These are phyloP conservation scores for Hortiboletus campestris DNA, from an alignment of 768 basidiomycete genomes.

Conservation along the genomic window DNA sequence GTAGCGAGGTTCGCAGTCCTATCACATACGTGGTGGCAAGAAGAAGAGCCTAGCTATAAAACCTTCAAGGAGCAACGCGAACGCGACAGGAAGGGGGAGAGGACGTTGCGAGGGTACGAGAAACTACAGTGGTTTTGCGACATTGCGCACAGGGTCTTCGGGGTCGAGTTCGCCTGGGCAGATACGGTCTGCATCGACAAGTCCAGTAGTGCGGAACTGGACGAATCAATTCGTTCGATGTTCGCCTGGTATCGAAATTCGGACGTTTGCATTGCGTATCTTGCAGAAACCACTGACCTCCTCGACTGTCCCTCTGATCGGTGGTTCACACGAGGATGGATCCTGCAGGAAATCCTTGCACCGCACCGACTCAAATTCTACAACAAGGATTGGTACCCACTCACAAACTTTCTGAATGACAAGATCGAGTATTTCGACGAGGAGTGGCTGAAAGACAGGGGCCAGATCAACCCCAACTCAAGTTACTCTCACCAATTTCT, in stretches of 20 bases:
- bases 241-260: conserved; percentile 17
- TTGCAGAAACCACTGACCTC: neutral
- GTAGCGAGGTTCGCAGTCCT: neutral
- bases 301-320: neutral
- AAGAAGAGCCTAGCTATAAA: neutral
- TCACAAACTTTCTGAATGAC: neutral
- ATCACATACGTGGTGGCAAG: neutral
- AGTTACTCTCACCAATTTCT: neutral
- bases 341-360: neutral
- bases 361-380: neutral
- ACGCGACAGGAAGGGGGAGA: neutral
- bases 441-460: too few species aligned
- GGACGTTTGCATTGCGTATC: conserved; percentile 11
- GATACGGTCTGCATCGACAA: conserved; percentile 19
- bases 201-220: conserved; percentile 18
- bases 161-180: conserved; percentile 9
- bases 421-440: neutral
- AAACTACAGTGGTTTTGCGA: neutral
- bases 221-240: conserved; percentile 20
- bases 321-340: neutral
- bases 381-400: neutral
- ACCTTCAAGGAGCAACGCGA: neutral
- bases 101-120: neutral
- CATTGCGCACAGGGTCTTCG: neutral
- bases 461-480: too few species aligned